Base-by-base conservation (phyloP, 2,329 filamentous ascomycete species). In the Drechslerella dactyloides region DNA sequence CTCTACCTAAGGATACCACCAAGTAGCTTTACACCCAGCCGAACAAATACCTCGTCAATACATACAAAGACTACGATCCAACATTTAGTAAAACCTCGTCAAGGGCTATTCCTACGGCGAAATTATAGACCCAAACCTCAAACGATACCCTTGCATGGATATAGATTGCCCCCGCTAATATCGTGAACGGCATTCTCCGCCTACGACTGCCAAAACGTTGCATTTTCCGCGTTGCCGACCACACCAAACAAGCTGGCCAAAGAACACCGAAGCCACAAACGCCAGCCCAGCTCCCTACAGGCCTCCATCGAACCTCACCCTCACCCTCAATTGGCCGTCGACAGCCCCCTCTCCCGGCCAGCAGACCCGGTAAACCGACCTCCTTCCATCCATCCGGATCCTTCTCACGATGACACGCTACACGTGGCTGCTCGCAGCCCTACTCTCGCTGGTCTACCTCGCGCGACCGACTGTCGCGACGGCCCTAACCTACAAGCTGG, bases 401-500 rank as follows among this genome's bases (percentile, higher is more conserved):
- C 37, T 17, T 10, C 53, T 21, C 19, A 61, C 44, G 37, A 72
- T 72, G 60, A 42, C 60, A 24, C 61, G 53, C 10, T 59, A 72
- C 56, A 52, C 68, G n/a, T 72, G 46, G 40, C 61, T 72, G 35
- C 56, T 72, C 55, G 74, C 75, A 76, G 86, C 89, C 82, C 84
- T 94, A 60, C 79, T 96, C 80, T 89, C 89, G 17, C 33, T 76
- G 23, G 82, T 87, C 65, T 88, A 89, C 70, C 83, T 89, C 40
- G 42, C 65, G 53, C 65, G 65, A 42, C 65, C 65, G 72, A 89
- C 89, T 59, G 87, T 90, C 60, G 92, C 91, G 40, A 99, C 94
- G 2, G 93, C 94, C 44, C 85, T 99, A 78, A 99, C 94, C 53
- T 99, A 97, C 84, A 91, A 93, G 82, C 85, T 99, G 52, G 82